Percentiles rank a stretch among this genome's conserved stretches.
phyloP scores from a whole-genome alignment of 176 grass and related monocot genomes.

The Eleusine indica region DNA sequence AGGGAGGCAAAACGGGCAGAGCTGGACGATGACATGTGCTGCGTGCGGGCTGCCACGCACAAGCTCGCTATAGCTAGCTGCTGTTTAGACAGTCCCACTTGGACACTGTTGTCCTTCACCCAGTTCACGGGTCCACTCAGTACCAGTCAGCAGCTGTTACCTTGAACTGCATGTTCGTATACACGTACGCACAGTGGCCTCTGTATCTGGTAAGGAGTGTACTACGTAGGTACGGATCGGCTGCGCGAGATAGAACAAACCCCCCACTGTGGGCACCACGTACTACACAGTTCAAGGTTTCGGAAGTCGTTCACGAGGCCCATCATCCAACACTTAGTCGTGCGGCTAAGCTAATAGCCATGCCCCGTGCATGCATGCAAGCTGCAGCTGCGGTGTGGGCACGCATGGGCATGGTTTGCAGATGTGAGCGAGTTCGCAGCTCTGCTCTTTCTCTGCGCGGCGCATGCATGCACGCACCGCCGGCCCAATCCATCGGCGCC shows the following conservation, averaged over 20 bases:
- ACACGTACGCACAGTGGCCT: neutral
- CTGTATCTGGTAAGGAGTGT: neutral
- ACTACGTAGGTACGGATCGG: neutral
- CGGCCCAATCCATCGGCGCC: too few species aligned
- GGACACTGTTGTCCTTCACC: neutral
- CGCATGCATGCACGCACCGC: too few species aligned
- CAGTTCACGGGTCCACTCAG: neutral
- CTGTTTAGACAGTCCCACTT: neutral
- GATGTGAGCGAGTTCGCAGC: too few species aligned
- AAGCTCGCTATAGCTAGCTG: neutral
- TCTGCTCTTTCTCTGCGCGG: too few species aligned
- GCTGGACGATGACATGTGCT: constrained; percentile 61
- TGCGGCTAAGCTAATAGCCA: too few species aligned
- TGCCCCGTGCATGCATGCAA: too few species aligned
- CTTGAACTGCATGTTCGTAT: neutral
- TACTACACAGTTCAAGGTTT: neutral
- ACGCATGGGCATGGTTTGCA: too few species aligned
- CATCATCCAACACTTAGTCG: neutral
- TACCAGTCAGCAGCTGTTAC: neutral
- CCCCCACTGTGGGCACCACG: too few species aligned
- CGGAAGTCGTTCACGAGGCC: neutral
- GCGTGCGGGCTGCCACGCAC: neutral
- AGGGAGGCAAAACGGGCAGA: constrained; percentile 55
- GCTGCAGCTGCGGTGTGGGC: too few species aligned
- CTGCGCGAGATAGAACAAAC: neutral